Percentiles rank a stretch among this genome's conserved stretches.
phyloP scores from a whole-genome alignment of 2,329 filamentous ascomycete genomes.

The Sarocladium strictum region DNA sequence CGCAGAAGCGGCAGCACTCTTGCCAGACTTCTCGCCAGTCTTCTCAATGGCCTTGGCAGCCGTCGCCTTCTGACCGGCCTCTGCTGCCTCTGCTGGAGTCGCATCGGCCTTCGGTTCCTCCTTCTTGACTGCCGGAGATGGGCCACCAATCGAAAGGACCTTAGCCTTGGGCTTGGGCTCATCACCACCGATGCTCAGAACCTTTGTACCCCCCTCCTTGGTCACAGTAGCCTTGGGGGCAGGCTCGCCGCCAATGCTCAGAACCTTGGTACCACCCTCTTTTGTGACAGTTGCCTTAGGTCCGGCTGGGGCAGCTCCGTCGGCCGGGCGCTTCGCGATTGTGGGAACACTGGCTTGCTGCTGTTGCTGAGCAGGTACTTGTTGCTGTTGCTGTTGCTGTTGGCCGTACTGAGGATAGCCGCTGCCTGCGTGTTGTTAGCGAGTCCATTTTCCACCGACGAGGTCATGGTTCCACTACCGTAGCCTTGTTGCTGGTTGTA shows the following conservation, averaged over 20 bases:
- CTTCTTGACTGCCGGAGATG: slow-evolving; percentile 30
- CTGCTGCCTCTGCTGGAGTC: slow-evolving; percentile 43
- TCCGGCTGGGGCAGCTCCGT: slow-evolving; percentile 39
- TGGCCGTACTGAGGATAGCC: slow-evolving; percentile 50
- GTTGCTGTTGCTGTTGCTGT: slow-evolving; percentile 41
- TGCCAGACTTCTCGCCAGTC: slow-evolving; percentile 60
- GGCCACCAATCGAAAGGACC: slow-evolving; percentile 36
- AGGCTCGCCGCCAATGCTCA: slow-evolving; percentile 61
- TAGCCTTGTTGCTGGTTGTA: slow-evolving; percentile 36
- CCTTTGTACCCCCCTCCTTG: slow-evolving; percentile 55
- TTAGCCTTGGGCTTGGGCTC: slow-evolving; percentile 49
- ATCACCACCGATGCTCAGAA: slow-evolving; percentile 62
- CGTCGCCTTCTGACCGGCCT: slow-evolving; percentile 75
- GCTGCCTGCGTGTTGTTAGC: slow-evolving; percentile 27
- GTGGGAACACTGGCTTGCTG: slow-evolving; percentile 13
- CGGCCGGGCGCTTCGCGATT: slow-evolving; percentile 36
- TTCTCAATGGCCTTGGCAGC: slow-evolving; percentile 90
- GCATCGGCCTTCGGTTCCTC: slow-evolving; percentile 41
- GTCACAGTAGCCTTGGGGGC: slow-evolving; percentile 42
- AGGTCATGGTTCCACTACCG: slow-evolving; percentile 21
- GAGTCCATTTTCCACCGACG: background rate
- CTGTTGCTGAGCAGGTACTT: slow-evolving; percentile 21
- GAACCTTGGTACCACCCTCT: slow-evolving; percentile 55
- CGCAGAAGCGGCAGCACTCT: slow-evolving; percentile 30
- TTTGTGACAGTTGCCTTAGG: slow-evolving; percentile 39